Base-by-base conservation (phyloP, 225 moss, liverwort and hornwort species). In the Marchantia paleacea region DNA sequence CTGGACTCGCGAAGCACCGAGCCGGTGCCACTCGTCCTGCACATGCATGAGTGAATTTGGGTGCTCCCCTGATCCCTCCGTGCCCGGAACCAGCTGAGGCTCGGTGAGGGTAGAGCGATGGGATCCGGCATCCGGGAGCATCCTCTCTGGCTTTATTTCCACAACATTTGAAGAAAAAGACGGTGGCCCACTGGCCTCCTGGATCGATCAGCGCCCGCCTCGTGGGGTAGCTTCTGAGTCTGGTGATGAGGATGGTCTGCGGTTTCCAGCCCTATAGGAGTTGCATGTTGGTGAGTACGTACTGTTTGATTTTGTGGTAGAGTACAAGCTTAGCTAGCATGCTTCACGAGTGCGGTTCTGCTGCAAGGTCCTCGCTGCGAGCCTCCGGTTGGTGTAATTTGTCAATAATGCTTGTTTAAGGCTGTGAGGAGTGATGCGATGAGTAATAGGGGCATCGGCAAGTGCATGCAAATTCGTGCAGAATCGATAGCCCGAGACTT, bases 131-230 rank as follows among this genome's bases (percentile, higher is more conserved):
- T 39, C 5, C 60, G 20, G 30, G 19, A 18, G 18, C 39, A 29
- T 60, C 75, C 39, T 39, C 75, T 60, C 31, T 39, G 58, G 39
- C 30, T 57, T 16, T 10, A 19, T 19, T 6, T 75, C 39, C 24
- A 25, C 52, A 48, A 68, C 68, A 68, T 68, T 12, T 68, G 71
- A 52, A 73, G 16, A 1, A 24, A 18, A 1, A 52, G 24, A 19
- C 49, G 48, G 70, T 48, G 70, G 66, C 28, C 66, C 26, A 66
- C 25, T 60, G 75, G 75, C 75, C 75, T 39, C 30, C 75, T 75
- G 39, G 31, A 61, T 61, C 75, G 31, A 61, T 61, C 75, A 30
- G 30, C 4, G 19, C 22, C 60, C 75, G 25, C 75, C 75, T 75
- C 75, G 24, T 18, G 28, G 75, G 19, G 15, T 28, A 25, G 28